Evolutionary conservation across 2,329 filamentous ascomycete species (phyloP).

Genomic region (Phoma herbarum): DNA sequence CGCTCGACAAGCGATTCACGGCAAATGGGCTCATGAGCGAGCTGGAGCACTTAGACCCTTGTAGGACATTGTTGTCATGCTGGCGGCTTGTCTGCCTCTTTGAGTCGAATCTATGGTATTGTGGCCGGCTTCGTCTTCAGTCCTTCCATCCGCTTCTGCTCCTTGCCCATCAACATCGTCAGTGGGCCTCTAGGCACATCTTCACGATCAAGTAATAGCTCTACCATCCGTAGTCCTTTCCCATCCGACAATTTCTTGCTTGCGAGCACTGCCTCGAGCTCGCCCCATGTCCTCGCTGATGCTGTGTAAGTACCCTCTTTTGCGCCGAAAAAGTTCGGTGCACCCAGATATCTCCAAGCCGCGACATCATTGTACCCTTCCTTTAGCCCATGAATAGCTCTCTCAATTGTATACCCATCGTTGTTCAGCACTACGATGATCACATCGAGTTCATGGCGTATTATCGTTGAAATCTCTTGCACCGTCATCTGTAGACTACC

Average conservation of each 20-base stretch:
- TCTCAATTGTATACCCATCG: slow-evolving; percentile 53
- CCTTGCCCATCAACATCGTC: slow-evolving; percentile 17
- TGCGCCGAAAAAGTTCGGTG: slow-evolving; percentile 33
- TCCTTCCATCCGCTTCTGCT: slow-evolving; percentile 10
- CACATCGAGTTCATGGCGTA: slow-evolving; percentile 43
- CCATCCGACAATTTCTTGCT: slow-evolving; percentile 50
- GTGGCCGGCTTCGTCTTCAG: neutral
- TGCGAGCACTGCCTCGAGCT: slow-evolving; percentile 54
- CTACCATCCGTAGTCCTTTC: slow-evolving; percentile 53
- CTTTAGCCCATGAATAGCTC: slow-evolving; percentile 49
- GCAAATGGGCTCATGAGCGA: slow-evolving; percentile 38
- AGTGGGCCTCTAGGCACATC: slow-evolving; percentile 25
- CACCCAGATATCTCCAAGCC: slow-evolving; percentile 30
- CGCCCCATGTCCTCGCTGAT: slow-evolving; percentile 56
- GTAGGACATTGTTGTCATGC: slow-evolving; percentile 1
- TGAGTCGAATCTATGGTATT: slow-evolving; percentile 5
- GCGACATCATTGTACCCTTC: slow-evolving; percentile 36
- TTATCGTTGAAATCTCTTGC: slow-evolving; percentile 51
- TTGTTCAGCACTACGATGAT: slow-evolving; percentile 52
- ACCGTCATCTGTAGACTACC: slow-evolving; percentile 52
- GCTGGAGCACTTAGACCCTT: slow-evolving; percentile 41
- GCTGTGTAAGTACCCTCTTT: slow-evolving; percentile 21
- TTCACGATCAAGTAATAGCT: slow-evolving; percentile 51
- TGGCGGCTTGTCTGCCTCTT: neutral
- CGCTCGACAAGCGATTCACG: slow-evolving; percentile 39